phyloP scores from a whole-genome alignment of 2,329 filamentous ascomycete species.

The Colletotrichum navitas region DNA sequence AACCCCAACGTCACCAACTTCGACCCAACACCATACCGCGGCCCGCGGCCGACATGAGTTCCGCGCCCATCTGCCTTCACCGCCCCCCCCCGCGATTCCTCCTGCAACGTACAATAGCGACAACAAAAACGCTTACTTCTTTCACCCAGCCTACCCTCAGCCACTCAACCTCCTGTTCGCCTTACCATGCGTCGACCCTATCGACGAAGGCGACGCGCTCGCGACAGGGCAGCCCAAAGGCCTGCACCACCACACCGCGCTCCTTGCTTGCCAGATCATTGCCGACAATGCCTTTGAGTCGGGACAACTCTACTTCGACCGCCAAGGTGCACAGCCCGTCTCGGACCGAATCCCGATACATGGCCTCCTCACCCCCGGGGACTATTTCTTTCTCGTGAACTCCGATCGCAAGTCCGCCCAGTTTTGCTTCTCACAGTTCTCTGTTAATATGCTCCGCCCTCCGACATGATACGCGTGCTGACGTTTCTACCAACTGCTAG shows the following conservation, averaged over 20 bases:
- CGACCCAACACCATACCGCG: neutral
- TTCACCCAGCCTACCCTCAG: neutral
- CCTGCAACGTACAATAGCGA: neutral
- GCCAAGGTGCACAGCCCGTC: neutral
- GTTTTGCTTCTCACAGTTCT: neutral
- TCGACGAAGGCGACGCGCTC: neutral
- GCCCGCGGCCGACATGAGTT: neutral
- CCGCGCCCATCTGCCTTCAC: neutral
- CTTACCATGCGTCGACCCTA: neutral
- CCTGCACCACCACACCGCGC: constrained; percentile 4
- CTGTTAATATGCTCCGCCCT: neutral
- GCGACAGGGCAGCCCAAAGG: neutral
- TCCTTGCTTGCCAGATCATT: constrained; percentile 7
- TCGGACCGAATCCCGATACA: neutral
- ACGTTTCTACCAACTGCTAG: neutral
- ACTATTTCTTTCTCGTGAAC: neutral
- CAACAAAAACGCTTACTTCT: neutral
- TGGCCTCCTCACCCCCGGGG: neutral
- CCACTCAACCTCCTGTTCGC: neutral
- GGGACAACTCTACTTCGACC: constrained; percentile 15
- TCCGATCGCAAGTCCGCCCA: neutral
- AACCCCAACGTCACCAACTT: neutral
- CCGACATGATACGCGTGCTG: neutral
- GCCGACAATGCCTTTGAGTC: constrained; percentile 5
- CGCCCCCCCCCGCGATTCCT: neutral